A percentile compares a stretch with the other conserved stretches of the same genome.
Evolutionary conservation across 306 rosid genomes (phyloP).

Genomic region (Trichosanthes truncata): DNA sequence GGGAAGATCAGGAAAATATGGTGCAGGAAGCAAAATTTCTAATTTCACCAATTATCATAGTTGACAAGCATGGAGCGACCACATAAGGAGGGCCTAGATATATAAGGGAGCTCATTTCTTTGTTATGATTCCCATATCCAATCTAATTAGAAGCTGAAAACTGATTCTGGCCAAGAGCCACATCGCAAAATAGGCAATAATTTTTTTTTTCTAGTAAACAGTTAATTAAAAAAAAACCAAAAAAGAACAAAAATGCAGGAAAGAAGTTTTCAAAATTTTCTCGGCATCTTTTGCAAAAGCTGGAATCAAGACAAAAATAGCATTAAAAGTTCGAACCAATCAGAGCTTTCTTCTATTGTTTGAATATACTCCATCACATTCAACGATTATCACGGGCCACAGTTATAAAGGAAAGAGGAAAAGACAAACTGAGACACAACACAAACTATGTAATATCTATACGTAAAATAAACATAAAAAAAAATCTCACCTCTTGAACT

Average conservation of each 20-base stretch:
- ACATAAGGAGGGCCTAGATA: neutral
- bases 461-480: slow-evolving; percentile 4
- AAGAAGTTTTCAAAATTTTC: neutral
- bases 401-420: neutral
- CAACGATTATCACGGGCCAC: neutral
- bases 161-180: neutral
- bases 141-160: neutral
- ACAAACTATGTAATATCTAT: neutral
- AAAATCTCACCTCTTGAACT: slow-evolving; percentile 49
- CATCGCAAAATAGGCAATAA: neutral
- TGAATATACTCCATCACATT: neutral
- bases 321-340: neutral
- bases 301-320: neutral
- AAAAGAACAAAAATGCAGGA: neutral
- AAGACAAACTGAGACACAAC: neutral
- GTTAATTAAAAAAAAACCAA: neutral
- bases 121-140: neutral
- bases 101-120: neutral
- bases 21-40: neutral
- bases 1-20: neutral
- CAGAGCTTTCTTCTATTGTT: neutral
- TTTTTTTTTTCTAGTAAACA: neutral
- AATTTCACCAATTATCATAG: neutral
- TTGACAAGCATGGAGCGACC: neutral
- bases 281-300: neutral